These are phyloP conservation scores for Pezicula carpinea DNA, from an alignment of 2,329 filamentous ascomycete species.

Conservation along the genomic window DNA sequence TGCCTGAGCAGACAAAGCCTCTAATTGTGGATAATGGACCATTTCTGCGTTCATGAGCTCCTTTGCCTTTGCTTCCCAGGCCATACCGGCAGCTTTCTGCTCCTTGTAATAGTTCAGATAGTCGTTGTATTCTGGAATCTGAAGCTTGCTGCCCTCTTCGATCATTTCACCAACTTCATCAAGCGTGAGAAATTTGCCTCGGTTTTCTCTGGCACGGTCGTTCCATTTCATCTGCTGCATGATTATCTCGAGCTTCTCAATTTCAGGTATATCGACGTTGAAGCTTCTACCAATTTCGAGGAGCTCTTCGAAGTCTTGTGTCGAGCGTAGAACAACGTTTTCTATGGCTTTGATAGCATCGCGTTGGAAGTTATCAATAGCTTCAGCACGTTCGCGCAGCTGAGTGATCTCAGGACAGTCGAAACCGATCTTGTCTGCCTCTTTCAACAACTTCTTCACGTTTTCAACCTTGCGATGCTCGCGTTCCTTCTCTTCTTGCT, in stretches of 20 bases:
- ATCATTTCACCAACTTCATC: conserved; percentile 77
- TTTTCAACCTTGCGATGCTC: conserved; percentile 87
- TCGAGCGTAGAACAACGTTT: conserved; percentile 57
- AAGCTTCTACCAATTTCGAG: conserved; percentile 86
- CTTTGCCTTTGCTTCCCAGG: conserved; percentile 90
- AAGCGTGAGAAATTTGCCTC: conserved; percentile 64
- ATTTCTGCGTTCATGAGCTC: conserved; percentile 89
- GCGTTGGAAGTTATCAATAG: conserved; percentile 79
- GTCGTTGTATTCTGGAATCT: conserved; percentile 75
- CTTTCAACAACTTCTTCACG: conserved; percentile 75
- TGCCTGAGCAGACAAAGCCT: conserved; percentile 84
- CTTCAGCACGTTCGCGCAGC: conserved; percentile 77
- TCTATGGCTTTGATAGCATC: conserved; percentile 68
- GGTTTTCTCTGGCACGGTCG: conserved; percentile 64
- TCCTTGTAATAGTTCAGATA: conserved; percentile 73
- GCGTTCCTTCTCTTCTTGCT: conserved; percentile 77
- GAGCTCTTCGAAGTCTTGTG: conserved; percentile 79
- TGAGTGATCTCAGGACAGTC: conserved; percentile 87
- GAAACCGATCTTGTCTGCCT: conserved; percentile 85
- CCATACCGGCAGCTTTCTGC: conserved; percentile 69
- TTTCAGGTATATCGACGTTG: conserved; percentile 86
- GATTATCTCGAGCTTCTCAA: conserved; percentile 74
- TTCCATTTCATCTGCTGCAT: conserved; percentile 88
- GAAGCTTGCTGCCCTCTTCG: conserved; percentile 69
- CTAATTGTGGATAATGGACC: conserved; percentile 90